Evolutionary conservation across 768 basidiomycete species (phyloP).

Genomic region (Pisolithus marmoratus): DNA sequence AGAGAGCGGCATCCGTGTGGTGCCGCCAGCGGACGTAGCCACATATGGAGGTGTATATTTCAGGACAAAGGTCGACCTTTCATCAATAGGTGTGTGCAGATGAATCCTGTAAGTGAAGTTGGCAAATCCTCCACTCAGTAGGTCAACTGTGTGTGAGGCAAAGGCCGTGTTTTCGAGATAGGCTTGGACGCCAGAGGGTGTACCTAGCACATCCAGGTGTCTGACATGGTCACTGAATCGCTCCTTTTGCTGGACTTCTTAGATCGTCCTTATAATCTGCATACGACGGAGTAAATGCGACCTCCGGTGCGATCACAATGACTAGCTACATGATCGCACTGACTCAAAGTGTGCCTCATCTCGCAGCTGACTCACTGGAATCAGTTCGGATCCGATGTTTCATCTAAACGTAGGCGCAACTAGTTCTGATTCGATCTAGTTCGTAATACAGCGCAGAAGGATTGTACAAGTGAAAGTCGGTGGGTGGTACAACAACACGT

Average conservation of each 20-base stretch:
- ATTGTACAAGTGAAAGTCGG: slow-evolving; percentile 11
- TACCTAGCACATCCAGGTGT: slow-evolving; percentile 15
- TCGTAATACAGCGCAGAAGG: neutral
- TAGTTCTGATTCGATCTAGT: neutral
- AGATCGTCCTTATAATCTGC: neutral
- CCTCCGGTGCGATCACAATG: neutral
- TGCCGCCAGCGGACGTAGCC: slow-evolving; percentile 15
- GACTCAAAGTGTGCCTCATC: neutral
- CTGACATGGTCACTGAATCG: slow-evolving; percentile 11
- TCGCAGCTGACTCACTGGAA: neutral
- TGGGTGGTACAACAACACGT: slow-evolving; percentile 13
- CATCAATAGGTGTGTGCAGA: slow-evolving; percentile 36
- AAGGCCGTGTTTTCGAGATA: slow-evolving; percentile 50
- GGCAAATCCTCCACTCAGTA: slow-evolving; percentile 45
- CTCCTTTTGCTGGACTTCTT: neutral
- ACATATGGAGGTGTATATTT: slow-evolving; percentile 52
- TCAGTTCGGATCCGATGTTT: neutral
- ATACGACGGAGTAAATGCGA: neutral
- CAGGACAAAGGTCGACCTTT: slow-evolving; percentile 43
- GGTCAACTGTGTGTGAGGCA: slow-evolving; percentile 32
- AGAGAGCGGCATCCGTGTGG: slow-evolving; percentile 25
- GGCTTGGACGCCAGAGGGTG: slow-evolving; percentile 23
- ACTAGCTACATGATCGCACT: neutral
- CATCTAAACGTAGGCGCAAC: too few relatives aligned
- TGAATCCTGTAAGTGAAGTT: slow-evolving; percentile 58